Base-by-base conservation (phyloP, 768 basidiomycete genomes). In the Rhodotorula sphaerocarpa region DNA sequence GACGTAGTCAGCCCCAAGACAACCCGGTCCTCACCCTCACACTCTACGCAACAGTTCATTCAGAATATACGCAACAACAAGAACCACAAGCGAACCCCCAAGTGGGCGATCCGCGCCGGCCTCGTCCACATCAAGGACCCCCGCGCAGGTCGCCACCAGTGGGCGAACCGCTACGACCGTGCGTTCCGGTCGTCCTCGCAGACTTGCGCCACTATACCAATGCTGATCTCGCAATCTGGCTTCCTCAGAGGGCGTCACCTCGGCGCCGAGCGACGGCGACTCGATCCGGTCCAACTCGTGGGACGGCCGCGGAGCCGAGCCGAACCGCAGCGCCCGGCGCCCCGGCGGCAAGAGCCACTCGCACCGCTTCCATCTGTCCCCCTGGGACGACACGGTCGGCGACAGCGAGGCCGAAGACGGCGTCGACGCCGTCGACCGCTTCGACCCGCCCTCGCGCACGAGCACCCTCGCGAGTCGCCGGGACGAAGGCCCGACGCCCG, bases 61-160 rank as follows among this genome's bases (percentile, higher is more conserved):
- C 72, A 73, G 54, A 67, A 59, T 33, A 58, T 73, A 31, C 54
- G 72, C 28, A 71, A 73, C 62, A 73, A 73, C 61, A 63, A 62
- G 52, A 66, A 55, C 23, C 55, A 55, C 46, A 54, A 54, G n/a
- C 55, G 72, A 23, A 70, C 71, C 21, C 72, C 72, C 2, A 57
- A 63, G 18, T 73, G 72, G 72, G 72, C 72, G 6, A 47, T 73
- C 51, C 57, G 61, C n/a, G 70, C 70, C 28, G 72, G 72, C 11
- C 52, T 73, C 31, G 67, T 73, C 55, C 52, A 69, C 44, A 46
- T 69, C 27, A 61, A 70, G 44, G 59, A 69, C 39, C 62, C 59
- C 20, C 58, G 72, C 6, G 64, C 62, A n/a, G 67, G 67, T 5
- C 44, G 61, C n/a, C 63, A 65, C 28, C 63, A 69, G 34, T 73